These are phyloP conservation scores for Coemansia asiatica DNA, from an alignment of 192 early-diverging fungal genomes.

Conservation along the genomic window DNA sequence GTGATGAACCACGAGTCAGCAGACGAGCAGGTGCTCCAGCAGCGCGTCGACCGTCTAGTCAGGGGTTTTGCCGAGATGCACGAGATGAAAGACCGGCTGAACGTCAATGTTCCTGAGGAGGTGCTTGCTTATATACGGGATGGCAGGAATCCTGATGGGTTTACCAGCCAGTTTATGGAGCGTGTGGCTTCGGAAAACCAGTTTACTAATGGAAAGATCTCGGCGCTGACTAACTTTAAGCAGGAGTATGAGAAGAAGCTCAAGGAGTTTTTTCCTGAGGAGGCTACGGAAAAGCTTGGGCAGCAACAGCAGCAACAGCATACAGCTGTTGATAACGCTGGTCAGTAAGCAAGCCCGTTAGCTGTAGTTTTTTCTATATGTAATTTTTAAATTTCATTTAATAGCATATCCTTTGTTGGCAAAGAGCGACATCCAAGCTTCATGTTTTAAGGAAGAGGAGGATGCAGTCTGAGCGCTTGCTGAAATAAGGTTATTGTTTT, in stretches of 20 bases:
- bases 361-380: not conserved
- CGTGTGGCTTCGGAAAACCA: conserved; percentile 54
- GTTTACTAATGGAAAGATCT: conserved; percentile 54
- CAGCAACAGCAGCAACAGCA: conserved; percentile 2
- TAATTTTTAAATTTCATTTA: too few species aligned
- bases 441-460: too few species aligned
- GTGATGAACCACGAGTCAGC: conserved; percentile 50
- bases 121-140: conserved; percentile 42
- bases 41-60: conserved; percentile 46
- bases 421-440: too few species aligned
- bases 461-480: too few species aligned
- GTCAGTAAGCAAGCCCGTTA: not conserved
- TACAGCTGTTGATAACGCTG: not conserved
- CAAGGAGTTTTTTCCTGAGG: conserved; percentile 46
- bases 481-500: too few species aligned
- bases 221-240: conserved; percentile 49
- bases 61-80: conserved; percentile 41
- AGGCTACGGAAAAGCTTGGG: conserved; percentile 20
- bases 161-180: conserved; percentile 55
- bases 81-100: conserved; percentile 26
- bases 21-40: conserved; percentile 38
- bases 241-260: conserved; percentile 47
- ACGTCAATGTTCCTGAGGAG: conserved; percentile 43
- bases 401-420: too few species aligned
- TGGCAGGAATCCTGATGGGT: conserved; percentile 50